Base-by-base conservation (phyloP, 371 early-diverging fungal genomes). In the Syncephalastrum contaminatum region DNA sequence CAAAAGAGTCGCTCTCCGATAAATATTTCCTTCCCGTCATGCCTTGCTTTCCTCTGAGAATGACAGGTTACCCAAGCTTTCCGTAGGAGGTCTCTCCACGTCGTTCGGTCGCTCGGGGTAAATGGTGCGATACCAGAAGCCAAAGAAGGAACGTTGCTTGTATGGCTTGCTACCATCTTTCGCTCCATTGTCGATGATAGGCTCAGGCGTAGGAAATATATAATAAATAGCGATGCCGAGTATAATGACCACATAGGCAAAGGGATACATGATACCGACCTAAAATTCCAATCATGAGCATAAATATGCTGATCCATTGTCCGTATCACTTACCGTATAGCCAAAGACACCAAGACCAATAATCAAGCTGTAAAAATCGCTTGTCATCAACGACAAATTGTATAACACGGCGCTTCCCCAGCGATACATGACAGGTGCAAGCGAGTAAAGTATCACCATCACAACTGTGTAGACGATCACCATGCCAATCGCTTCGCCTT, bases 361-460 rank as follows among this genome's bases (percentile, higher is more conserved):
- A 52, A 88, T 69, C 48, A 89, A 72, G 4, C 86, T 83, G 60
- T 88, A 91, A 52, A 91, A 87, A 60, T 91, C 90, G 55, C 86
- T 84, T 14, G 90, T 89, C 65, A 90, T 65, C 39, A 91, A 61
- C 30, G 88, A 88, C 53, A 91, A 60, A 61, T 91, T 91, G 70
- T 87, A 91, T 54, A 89, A 81, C 18, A 89, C 80, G 2, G 91
- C 89, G 21, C 88, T 87, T 36, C 80, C 76, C 53, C 81, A 55
- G 6, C 84, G 75, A 71, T 90, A 84, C 61, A 91, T 59, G 53
- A 87, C 65, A 4, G 91, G 90, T 0, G 84, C 81, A 16, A 84
- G 58, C 7, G 86, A 74, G 63, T 91, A 90, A 18, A 91, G 60
- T 19, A 73, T 63, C 64, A 91, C 81, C 84, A 90, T 75, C 47